phyloP scores from a whole-genome alignment of 2,329 filamentous ascomycete species.

The Aspergillus carbonarius region DNA sequence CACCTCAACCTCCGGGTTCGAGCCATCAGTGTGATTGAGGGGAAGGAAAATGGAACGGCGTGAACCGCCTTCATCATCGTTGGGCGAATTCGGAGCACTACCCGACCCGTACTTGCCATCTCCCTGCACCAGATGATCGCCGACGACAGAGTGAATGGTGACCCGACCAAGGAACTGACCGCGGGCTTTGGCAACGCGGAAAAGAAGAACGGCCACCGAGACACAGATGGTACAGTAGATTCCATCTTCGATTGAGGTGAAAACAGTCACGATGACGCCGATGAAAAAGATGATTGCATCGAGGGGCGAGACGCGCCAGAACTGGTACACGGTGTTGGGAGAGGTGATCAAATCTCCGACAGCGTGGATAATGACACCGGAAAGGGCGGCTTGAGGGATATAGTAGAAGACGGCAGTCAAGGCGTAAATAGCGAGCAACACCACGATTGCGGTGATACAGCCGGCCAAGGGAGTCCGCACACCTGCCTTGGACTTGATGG shows the following conservation, averaged over 20 bases:
- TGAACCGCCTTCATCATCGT: constrained; percentile 48
- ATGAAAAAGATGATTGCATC: constrained; percentile 92
- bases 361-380: constrained; percentile 93
- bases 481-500: constrained; percentile 95
- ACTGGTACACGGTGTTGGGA: constrained; percentile 88
- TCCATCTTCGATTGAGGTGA: constrained; percentile 84
- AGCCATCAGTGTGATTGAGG: constrained; percentile 81
- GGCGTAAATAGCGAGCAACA: constrained; percentile 86
- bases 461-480: constrained; percentile 89
- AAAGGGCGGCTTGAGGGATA: constrained; percentile 76
- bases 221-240: constrained; percentile 83
- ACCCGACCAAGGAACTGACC: constrained; percentile 83
- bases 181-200: constrained; percentile 76
- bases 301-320: constrained; percentile 88
- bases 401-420: constrained; percentile 89
- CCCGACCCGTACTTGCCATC: constrained; percentile 63
- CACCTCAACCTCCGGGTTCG: constrained; percentile 80
- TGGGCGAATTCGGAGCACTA: constrained; percentile 19
- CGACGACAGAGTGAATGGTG: constrained; percentile 78
- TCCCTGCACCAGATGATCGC: constrained; percentile 69
- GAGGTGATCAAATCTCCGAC: constrained; percentile 90
- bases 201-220: constrained; percentile 76
- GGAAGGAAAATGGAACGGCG: constrained; percentile 82
- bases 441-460: constrained; percentile 80
- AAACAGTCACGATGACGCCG: constrained; percentile 86